Percentiles rank a stretch among this genome's conserved stretches.
Conservation (phyloP, 768 basidiomycete genomes). For the Russula compacta region DNA sequence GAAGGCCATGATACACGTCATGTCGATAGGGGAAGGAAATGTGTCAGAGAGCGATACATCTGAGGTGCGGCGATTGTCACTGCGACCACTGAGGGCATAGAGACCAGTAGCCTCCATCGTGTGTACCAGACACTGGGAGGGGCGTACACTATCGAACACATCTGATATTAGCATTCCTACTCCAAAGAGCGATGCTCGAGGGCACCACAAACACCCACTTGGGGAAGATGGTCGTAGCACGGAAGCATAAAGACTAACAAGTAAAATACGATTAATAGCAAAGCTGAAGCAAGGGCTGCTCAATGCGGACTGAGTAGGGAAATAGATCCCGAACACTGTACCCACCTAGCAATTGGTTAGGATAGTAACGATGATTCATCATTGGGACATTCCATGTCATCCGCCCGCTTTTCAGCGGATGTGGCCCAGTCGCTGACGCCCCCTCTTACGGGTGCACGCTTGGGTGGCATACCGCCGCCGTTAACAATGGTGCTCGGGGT, state of each 20-base stretch:
- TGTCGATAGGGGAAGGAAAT: background rate
- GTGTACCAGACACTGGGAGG: background rate
- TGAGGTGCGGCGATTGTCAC: background rate
- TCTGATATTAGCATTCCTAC: background rate
- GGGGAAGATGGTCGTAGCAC: background rate
- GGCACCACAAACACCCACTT: background rate
- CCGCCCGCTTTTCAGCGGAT: too few species aligned
- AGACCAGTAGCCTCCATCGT: background rate
- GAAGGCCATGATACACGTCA: too few species aligned
- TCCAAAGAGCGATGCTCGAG: background rate
- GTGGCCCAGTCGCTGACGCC: too few species aligned
- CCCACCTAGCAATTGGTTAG: background rate
- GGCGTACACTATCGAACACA: background rate
- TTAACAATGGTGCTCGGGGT: too few species aligned
- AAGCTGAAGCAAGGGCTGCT: background rate
- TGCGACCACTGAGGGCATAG: background rate
- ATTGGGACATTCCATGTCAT: too few species aligned
- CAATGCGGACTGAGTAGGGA: background rate
- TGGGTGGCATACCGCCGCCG: too few species aligned
- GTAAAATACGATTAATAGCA: background rate
- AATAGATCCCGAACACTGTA: background rate
- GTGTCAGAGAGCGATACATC: background rate
- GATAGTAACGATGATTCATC: background rate
- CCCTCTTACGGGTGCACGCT: too few species aligned
- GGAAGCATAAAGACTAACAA: background rate